Percentiles rank a stretch among this genome's conserved stretches.
These are phyloP conservation scores for Diaporthe destruens DNA, from an alignment of 2,329 filamentous ascomycete species.

Conservation along the genomic window DNA sequence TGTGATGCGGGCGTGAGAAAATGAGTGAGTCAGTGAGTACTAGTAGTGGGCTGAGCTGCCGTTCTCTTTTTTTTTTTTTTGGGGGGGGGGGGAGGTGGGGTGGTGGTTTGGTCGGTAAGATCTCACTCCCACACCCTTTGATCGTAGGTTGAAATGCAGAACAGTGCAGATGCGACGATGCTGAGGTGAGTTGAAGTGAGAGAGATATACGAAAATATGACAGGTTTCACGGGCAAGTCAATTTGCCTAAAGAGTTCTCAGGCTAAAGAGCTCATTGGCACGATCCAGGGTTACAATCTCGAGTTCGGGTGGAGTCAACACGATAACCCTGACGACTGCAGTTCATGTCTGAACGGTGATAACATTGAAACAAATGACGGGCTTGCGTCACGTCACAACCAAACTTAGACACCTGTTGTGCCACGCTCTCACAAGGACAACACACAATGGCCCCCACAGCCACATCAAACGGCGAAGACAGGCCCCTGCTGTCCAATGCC, in stretches of 20 bases:
- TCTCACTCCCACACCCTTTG: neutral
- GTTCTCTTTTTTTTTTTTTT: too few species aligned
- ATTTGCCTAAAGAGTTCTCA: neutral
- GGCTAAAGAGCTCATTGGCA: neutral
- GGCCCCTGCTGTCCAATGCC: slow-evolving; percentile 13
- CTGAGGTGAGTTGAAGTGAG: neutral
- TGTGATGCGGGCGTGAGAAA: neutral
- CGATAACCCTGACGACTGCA: neutral
- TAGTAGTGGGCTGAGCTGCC: too few species aligned
- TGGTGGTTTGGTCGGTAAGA: too few species aligned
- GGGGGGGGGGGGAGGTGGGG: too few species aligned
- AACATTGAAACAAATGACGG: neutral
- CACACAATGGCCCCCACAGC: slow-evolving; percentile 25
- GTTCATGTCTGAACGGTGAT: neutral
- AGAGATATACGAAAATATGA: neutral
- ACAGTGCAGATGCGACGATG: neutral
- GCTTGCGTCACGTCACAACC: neutral
- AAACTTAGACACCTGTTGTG: neutral
- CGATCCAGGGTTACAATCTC: neutral
- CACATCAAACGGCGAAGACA: slow-evolving; percentile 13
- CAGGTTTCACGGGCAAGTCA: too few species aligned
- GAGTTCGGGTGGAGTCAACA: neutral
- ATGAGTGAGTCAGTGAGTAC: too few species aligned
- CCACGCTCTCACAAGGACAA: neutral
- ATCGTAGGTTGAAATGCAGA: neutral